Evolutionary conservation across 2,329 filamentous ascomycete genomes (phyloP).

Genomic region (Xylariaceae sp.): DNA sequence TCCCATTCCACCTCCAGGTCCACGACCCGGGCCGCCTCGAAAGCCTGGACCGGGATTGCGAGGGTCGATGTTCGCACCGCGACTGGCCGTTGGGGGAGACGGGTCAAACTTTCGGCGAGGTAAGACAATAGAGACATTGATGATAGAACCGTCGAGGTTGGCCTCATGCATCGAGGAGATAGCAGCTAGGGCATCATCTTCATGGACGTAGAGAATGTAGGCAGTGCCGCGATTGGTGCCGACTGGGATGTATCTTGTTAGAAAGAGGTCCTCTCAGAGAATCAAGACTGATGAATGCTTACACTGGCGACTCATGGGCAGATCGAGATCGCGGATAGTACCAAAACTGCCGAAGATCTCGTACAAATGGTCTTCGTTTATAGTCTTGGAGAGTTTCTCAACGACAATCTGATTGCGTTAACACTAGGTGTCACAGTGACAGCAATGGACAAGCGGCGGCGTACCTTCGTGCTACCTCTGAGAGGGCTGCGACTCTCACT

Average conservation of each 20-base stretch:
- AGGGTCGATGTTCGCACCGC: conserved; percentile 55
- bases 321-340: conserved; percentile 76
- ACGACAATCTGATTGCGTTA: conserved; percentile 68
- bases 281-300: conserved; percentile 21
- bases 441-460: not conserved
- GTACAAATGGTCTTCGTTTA: conserved; percentile 78
- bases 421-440: not conserved
- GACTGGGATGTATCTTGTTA: conserved; percentile 44
- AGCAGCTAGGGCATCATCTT: conserved; percentile 76
- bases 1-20: conserved; percentile 23
- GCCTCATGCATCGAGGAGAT: conserved; percentile 98
- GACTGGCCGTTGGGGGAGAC: conserved; percentile 66
- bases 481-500: conserved; percentile 30
- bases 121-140: conserved; percentile 84
- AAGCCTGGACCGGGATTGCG: conserved; percentile 40
- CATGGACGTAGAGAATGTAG: conserved; percentile 77
- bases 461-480: conserved; percentile 32
- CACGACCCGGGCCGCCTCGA: conserved; percentile 30
- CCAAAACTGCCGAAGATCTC: conserved; percentile 94
- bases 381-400: conserved; percentile 91
- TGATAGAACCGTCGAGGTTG: conserved; percentile 76
- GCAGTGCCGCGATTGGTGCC: conserved; percentile 88
- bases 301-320: conserved; percentile 86
- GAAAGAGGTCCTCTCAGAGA: not conserved
- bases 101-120: conserved; percentile 77